Evolutionary conservation across 805 yeast genomes (phyloP).

Genomic region (Lipomyces anomalus): DNA sequence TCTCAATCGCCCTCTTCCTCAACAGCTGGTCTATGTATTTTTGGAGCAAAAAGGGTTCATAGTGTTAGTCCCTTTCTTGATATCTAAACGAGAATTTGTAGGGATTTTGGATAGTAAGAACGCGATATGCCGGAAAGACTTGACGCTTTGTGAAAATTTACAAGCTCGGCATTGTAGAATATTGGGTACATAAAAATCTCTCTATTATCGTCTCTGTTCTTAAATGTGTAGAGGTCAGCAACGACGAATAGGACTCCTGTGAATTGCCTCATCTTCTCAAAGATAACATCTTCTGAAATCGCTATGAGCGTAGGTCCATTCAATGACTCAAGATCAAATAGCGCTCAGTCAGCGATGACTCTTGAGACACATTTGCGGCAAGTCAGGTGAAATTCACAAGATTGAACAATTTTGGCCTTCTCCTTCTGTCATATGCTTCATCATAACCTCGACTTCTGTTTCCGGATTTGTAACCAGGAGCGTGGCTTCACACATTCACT

Average conservation of each 20-base stretch:
- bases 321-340: conserved; percentile 41
- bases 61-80: too few species aligned
- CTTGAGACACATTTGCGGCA: conserved; percentile 42
- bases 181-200: too few species aligned
- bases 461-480: conserved; percentile 45
- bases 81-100: too few species aligned
- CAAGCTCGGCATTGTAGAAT: too few species aligned
- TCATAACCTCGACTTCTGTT: conserved; percentile 43
- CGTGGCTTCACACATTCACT: conserved; percentile 54
- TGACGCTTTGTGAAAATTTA: too few species aligned
- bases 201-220: too few species aligned
- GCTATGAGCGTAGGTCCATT: conserved; percentile 39
- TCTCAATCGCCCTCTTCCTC: too few species aligned
- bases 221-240: not conserved
- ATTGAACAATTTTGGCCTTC: conserved; percentile 40
- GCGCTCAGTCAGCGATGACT: conserved; percentile 45
- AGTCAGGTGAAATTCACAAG: conserved; percentile 44
- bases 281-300: conserved; percentile 35
- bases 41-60: too few species aligned
- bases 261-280: too few species aligned
- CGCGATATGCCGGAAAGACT: too few species aligned
- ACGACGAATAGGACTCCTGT: not conserved
- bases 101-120: too few species aligned
- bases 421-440: conserved; percentile 45
- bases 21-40: too few species aligned